Evolutionary conservation across 768 basidiomycete species (phyloP).

Genomic region (Trametes elegans): DNA sequence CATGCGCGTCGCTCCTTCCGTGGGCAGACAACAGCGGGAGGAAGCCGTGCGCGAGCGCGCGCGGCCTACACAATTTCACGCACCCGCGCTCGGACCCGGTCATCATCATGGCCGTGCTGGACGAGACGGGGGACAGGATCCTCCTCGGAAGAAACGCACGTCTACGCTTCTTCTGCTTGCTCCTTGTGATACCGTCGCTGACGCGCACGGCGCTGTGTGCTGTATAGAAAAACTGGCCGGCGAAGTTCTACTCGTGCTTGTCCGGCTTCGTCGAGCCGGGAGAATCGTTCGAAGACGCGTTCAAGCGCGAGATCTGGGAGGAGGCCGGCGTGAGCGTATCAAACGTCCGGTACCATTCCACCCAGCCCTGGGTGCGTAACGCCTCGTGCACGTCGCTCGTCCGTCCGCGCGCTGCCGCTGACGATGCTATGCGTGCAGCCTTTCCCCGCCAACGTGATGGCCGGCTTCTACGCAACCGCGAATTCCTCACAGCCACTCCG

Average conservation of each 20-base stretch:
- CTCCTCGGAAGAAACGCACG: constrained; percentile 84
- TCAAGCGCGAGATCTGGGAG: constrained; percentile 91
- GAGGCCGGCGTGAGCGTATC: constrained; percentile 88
- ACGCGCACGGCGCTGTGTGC: background rate
- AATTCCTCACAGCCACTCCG: constrained; percentile 74
- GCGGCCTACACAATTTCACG: constrained; percentile 83
- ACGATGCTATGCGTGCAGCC: constrained; percentile 50
- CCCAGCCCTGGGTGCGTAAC: constrained; percentile 75
- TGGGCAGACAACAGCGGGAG: constrained; percentile 65
- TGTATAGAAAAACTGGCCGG: constrained; percentile 60
- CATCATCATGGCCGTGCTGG: constrained; percentile 86
- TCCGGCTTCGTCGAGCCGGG: constrained; percentile 96
- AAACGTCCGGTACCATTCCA: constrained; percentile 81
- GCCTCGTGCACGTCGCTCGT: background rate
- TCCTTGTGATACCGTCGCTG: background rate
- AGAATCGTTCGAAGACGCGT: constrained; percentile 92
- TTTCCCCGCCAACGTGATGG: constrained; percentile 87
- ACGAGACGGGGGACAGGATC: constrained; percentile 77
- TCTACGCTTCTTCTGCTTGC: background rate
- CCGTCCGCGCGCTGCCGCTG: background rate
- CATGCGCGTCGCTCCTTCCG: constrained; percentile 72
- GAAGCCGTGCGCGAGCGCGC: constrained; percentile 73
- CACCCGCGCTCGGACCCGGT: constrained; percentile 86
- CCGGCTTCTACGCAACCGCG: constrained; percentile 82
- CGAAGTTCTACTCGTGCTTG: constrained; percentile 73